These are phyloP conservation scores for Pseudoturritis turrita DNA, from an alignment of 345 rosid genomes.

Conservation along the genomic window DNA sequence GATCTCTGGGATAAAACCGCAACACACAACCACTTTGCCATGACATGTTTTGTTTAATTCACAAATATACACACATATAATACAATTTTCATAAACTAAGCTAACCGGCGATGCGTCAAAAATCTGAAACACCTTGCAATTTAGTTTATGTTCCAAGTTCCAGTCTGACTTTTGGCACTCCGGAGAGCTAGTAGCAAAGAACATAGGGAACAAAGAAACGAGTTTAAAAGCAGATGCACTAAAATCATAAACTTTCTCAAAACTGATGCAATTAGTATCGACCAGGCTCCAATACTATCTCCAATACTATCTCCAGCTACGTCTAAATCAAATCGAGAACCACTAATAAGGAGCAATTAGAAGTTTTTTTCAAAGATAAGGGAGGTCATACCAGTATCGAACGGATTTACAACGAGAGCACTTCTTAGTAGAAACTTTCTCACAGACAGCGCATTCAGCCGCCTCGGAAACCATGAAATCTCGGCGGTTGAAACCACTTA, in stretches of 20 bases:
- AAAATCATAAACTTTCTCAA: too few species aligned
- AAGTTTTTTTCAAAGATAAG: too few species aligned
- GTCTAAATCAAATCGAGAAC: neutral
- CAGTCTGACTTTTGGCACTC: constrained; percentile 76
- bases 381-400: constrained; percentile 46
- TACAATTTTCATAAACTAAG: too few species aligned
- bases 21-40: too few species aligned
- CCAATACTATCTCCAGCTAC: neutral
- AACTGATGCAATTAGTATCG: too few species aligned
- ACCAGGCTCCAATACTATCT: too few species aligned
- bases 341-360: too few species aligned
- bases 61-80: too few species aligned
- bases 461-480: constrained; percentile 18
- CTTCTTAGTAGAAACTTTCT: constrained; percentile 32
- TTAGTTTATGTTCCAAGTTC: constrained; percentile 59
- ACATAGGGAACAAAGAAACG: neutral
- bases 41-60: too few species aligned
- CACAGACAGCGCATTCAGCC: constrained; percentile 38
- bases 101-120: constrained; percentile 20
- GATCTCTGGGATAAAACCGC: too few species aligned
- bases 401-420: constrained; percentile 67
- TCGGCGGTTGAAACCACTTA: constrained; percentile 43
- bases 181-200: constrained; percentile 42
- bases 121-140: constrained; percentile 47
- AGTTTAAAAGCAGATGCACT: neutral